Evolutionary conservation across 2,329 filamentous ascomycete species (phyloP), one percentile per base, ranked within the genome.

Genomic region (Fusarium setosum): DNA sequence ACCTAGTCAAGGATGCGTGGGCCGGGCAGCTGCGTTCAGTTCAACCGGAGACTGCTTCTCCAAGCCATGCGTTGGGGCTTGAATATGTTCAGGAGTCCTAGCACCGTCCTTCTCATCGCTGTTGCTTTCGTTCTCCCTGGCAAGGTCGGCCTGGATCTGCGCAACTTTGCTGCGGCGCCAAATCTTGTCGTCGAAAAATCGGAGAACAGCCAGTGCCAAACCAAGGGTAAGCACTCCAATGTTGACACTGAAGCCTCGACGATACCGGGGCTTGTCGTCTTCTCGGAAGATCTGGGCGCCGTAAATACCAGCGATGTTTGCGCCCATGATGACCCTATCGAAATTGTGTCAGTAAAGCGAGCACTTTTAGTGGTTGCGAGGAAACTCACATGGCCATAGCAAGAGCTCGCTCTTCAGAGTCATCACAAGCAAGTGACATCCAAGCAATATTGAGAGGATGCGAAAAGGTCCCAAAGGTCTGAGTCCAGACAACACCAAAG

Each of bases 281-380:
- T 74, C 64, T 20, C 83, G 83, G 79, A 88, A 89, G 60, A 89
- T 84, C 70, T 89, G 86, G 0, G 85, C 85, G 4, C 86, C 87
- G 54, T 87, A 86, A 50, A 89, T 88, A 20, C 86, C 86, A 0
- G 86, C 86, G 23, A 84, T 85, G 65, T 89, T 89, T 45, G 85
- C 87, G 18, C 84, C 83, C 86, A 88, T 88, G 59, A 89, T 87
- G 50, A 88, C 80, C 75, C 81, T 82, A 21, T 44, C 29, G 48
- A 38, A 1, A 11, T 31, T 38, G 37, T 20, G 42, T 61, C 13
- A 56, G 55, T 10, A 12, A 17, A 4, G n/a, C n/a, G n/a, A n/a
- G n/a, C n/a, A n/a, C n/a, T n/a, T 9, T 29, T 29, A 1, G 2
- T 7, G 5, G 20, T 29, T 4, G 4, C 21, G 8, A 5, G 18